These are phyloP conservation scores for Candida arabinofermentans DNA, from an alignment of 805 yeast species.

Conservation along the genomic window DNA sequence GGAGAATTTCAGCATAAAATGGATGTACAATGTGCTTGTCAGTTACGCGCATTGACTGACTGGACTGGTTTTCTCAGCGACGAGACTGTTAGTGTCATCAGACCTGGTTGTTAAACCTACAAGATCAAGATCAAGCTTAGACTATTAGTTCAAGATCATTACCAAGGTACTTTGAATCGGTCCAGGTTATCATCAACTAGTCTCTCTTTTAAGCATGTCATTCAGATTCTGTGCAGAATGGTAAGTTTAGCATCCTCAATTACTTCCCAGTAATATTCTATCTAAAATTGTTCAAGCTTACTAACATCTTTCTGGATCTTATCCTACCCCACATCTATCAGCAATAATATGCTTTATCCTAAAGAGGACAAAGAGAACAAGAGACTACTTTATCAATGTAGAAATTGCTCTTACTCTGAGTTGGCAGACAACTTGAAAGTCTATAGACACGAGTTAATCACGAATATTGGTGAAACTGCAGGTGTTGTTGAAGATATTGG, in stretches of 20 bases:
- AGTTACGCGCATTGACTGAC: background rate
- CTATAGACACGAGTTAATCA: conserved; percentile 86
- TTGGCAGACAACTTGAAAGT: conserved; percentile 84
- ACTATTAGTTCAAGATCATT: no score
- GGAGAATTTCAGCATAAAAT: background rate
- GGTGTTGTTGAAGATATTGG: conserved; percentile 97
- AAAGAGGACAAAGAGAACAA: conserved; percentile 83
- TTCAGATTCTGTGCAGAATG: conserved; percentile 92
- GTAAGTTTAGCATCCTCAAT: conserved; percentile 30
- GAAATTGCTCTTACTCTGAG: conserved; percentile 93
- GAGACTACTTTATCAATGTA: conserved; percentile 81
- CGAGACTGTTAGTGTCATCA: no score
- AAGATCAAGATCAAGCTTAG: no score
- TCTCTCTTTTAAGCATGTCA: conserved; percentile 37
- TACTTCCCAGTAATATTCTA: background rate
- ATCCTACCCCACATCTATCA: conserved; percentile 5
- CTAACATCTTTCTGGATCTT: background rate
- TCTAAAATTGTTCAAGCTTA: background rate
- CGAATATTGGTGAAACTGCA: conserved; percentile 92
- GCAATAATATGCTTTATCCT: conserved; percentile 98
- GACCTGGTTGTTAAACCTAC: no score
- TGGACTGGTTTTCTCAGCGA: no score
- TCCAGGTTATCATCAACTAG: background rate
- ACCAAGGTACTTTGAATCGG: no score
- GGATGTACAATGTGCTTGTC: background rate